A percentile compares a stretch with the other conserved stretches of the same genome.
These are phyloP conservation scores for Aspergillus sp. DNA, from an alignment of 2,329 filamentous ascomycete genomes.

Conservation along the genomic window DNA sequence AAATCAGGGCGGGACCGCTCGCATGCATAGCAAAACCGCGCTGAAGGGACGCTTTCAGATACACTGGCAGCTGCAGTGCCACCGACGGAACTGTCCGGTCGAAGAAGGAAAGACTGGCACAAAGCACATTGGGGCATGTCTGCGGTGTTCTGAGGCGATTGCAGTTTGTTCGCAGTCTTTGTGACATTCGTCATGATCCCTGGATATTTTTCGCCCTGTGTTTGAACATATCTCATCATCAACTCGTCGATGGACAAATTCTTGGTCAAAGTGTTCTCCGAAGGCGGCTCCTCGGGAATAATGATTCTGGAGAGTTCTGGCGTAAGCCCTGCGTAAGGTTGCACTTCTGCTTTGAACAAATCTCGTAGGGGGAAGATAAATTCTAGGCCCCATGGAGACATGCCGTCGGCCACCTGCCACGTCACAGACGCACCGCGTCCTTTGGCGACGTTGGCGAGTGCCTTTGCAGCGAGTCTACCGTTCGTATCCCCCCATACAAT, in stretches of 20 bases:
- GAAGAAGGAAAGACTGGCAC: slow-evolving; percentile 51
- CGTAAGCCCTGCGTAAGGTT: slow-evolving; percentile 59
- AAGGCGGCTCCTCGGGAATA: slow-evolving; percentile 39
- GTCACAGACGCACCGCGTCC: slow-evolving; percentile 82
- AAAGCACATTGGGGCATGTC: slow-evolving; percentile 56
- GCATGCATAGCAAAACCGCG: slow-evolving; percentile 45
- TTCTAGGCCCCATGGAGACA: slow-evolving; percentile 54
- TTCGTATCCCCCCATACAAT: slow-evolving; percentile 85
- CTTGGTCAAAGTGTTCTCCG: slow-evolving; percentile 35
- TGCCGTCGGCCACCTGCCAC: slow-evolving; percentile 77
- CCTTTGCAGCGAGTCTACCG: slow-evolving; percentile 80
- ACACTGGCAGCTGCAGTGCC: slow-evolving; percentile 46
- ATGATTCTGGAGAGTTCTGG: slow-evolving; percentile 54
- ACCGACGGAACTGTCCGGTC: slow-evolving; percentile 55
- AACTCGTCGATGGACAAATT: slow-evolving; percentile 88
- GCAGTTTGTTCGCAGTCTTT: slow-evolving; percentile 80
- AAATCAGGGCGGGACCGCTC: slow-evolving; percentile 37
- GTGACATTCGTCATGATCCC: slow-evolving; percentile 95
- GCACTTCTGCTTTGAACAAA: slow-evolving; percentile 76
- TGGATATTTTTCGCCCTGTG: slow-evolving; percentile 81
- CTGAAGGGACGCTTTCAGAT: slow-evolving; percentile 54
- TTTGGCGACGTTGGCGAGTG: slow-evolving; percentile 84
- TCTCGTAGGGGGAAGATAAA: slow-evolving; percentile 84
- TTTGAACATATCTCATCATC: slow-evolving; percentile 83
- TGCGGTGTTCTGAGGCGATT: slow-evolving; percentile 39